Conservation (phyloP, 169 alveolate species). For the Eimeria necatrix region DNA sequence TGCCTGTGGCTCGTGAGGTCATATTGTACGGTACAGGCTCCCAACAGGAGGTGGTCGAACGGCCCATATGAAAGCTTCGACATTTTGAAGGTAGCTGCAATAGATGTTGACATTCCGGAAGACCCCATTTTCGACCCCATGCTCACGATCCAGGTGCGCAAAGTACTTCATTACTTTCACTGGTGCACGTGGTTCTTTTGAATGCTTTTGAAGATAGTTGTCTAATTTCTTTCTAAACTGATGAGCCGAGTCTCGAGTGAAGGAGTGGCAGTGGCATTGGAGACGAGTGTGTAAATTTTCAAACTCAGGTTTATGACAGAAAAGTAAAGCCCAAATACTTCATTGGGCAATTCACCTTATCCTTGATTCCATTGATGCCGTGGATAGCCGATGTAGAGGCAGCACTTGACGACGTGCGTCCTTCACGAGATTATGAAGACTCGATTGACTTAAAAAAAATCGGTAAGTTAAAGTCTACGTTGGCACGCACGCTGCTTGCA, state of each 20-base stretch:
- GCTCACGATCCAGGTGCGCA: constrained; percentile 85
- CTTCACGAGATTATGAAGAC: constrained; percentile 89
- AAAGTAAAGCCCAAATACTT: constrained; percentile 86
- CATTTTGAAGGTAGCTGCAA: constrained; percentile 88
- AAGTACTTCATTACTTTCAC: neutral
- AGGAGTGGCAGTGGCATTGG: neutral
- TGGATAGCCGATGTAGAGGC: constrained; percentile 88
- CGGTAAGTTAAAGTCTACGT: constrained; percentile 46
- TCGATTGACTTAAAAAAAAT: constrained; percentile 85
- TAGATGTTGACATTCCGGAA: constrained; percentile 90
- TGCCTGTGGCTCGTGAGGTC: too few relatives aligned
- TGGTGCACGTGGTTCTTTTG: neutral
- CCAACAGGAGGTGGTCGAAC: constrained; percentile 87
- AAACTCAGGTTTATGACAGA: constrained; percentile 85
- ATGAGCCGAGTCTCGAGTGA: too few relatives aligned
- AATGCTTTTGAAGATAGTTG: too few relatives aligned
- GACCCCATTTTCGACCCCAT: constrained; percentile 93
- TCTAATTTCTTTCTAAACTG: too few relatives aligned
- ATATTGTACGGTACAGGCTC: constrained; percentile 57
- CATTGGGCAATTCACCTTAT: constrained; percentile 87
- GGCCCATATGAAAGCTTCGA: constrained; percentile 90
- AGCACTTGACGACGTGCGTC: constrained; percentile 86
- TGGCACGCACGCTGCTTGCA: neutral
- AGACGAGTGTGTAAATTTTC: neutral
- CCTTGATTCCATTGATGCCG: constrained; percentile 89